A percentile compares a stretch with the other conserved stretches of the same genome.
Evolutionary conservation across 768 basidiomycete species (phyloP).

Genomic region (Solioccasus polychromus): DNA sequence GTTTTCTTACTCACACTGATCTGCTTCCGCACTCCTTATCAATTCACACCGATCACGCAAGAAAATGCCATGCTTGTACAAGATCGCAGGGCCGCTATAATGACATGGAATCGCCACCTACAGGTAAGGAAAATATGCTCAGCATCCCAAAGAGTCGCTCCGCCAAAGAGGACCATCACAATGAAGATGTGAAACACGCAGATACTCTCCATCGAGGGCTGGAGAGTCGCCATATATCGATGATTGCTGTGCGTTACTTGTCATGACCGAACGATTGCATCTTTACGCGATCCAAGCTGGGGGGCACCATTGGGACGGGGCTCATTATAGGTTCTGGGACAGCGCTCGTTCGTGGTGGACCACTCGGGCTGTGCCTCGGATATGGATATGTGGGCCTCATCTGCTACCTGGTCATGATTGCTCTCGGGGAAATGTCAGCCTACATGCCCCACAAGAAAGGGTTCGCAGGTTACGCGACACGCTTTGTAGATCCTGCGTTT

Average conservation of each 20-base stretch:
- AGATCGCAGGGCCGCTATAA: no score
- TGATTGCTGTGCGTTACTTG: constrained; percentile 47
- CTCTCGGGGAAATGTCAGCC: constrained; percentile 38
- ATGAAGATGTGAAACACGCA: constrained; percentile 21
- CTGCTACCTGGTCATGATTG: constrained; percentile 61
- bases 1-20: background rate
- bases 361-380: constrained; percentile 46
- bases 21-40: background rate
- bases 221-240: constrained; percentile 54
- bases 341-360: constrained; percentile 55
- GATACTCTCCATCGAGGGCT: constrained; percentile 46
- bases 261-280: background rate
- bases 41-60: background rate
- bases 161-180: constrained; percentile 18
- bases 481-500: constrained; percentile 67
- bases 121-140: background rate
- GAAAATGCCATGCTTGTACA: background rate
- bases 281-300: constrained; percentile 31
- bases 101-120: no score
- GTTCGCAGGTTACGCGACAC: constrained; percentile 58
- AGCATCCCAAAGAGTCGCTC: background rate
- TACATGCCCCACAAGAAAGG: constrained; percentile 61
- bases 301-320: constrained; percentile 55
- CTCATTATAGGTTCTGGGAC: constrained; percentile 62
- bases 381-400: constrained; percentile 52